phyloP scores from a whole-genome alignment of 805 yeast genomes.

The Saitoella complicata region DNA sequence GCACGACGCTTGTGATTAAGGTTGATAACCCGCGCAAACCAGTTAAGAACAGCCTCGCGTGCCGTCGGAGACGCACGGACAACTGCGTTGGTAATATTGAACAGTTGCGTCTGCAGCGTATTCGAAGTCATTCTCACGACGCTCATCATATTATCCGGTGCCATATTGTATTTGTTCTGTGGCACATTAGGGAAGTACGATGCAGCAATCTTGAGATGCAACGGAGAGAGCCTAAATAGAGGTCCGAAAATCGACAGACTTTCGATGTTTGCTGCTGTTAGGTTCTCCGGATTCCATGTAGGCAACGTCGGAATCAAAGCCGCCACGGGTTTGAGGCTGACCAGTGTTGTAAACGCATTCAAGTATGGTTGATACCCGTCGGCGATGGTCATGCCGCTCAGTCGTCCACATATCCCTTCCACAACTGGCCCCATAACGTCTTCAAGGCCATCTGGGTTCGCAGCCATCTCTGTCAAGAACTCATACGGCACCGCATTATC shows the following conservation, averaged over 20 bases:
- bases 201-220: constrained; percentile 23
- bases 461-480: constrained; percentile 40
- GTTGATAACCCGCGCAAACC: constrained; percentile 61
- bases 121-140: constrained; percentile 42
- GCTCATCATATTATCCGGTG: constrained; percentile 35
- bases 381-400: constrained; percentile 15
- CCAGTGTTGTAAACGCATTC: constrained; percentile 37
- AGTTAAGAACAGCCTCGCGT: constrained; percentile 45
- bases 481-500: constrained; percentile 20
- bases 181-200: constrained; percentile 14
- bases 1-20: constrained; percentile 78
- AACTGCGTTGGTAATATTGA: constrained; percentile 52
- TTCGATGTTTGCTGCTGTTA: constrained; percentile 40
- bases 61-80: constrained; percentile 57
- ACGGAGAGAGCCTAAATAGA: constrained; percentile 56
- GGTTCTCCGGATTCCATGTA: constrained; percentile 34
- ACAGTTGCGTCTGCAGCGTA: constrained; percentile 37
- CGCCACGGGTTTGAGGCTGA: constrained; percentile 47
- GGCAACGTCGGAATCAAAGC: constrained; percentile 38
- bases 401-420: constrained; percentile 23
- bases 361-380: constrained; percentile 20
- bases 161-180: constrained; percentile 23
- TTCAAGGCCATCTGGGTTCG: constrained; percentile 45
- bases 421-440: constrained; percentile 43
- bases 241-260: constrained; percentile 59